A percentile compares a stretch with the other conserved stretches of the same genome.
Conservation (phyloP, 2,329 filamentous ascomycete genomes). For the Botrytis fabae region DNA sequence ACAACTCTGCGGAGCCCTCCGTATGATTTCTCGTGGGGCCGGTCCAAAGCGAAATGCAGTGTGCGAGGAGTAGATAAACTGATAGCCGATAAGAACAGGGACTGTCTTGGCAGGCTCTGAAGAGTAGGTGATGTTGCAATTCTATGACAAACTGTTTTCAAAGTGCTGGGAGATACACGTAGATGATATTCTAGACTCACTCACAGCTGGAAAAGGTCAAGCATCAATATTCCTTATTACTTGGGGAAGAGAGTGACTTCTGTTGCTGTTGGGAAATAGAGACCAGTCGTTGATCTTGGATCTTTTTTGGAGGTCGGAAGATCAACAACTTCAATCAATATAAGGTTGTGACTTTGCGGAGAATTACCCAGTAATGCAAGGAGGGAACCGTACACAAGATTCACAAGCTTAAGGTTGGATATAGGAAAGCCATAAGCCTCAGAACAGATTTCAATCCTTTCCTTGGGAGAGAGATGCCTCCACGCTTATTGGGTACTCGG, state of each 20-base stretch:
- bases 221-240: neutral
- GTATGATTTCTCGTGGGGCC: conserved; percentile 17
- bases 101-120: conserved; percentile 16
- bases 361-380: neutral
- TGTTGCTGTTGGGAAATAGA: neutral
- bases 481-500: neutral
- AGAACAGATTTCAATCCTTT: neutral
- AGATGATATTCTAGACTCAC: neutral
- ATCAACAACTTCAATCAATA: neutral
- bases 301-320: neutral
- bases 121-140: conserved; percentile 11
- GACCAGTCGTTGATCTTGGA: neutral
- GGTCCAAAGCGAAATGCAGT: conserved; percentile 19
- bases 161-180: neutral
- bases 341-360: neutral
- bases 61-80: conserved; percentile 17
- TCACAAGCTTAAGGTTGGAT: neutral
- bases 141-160: conserved; percentile 14
- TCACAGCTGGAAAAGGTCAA: neutral
- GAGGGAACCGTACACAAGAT: neutral
- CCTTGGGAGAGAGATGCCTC: neutral
- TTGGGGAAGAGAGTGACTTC: neutral
- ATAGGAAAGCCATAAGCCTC: neutral
- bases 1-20: conserved; percentile 13
- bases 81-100: conserved; percentile 17